Evolutionary conservation across 1,284 basidiomycete species (phyloP).

Genomic region (Meira nashicola): DNA sequence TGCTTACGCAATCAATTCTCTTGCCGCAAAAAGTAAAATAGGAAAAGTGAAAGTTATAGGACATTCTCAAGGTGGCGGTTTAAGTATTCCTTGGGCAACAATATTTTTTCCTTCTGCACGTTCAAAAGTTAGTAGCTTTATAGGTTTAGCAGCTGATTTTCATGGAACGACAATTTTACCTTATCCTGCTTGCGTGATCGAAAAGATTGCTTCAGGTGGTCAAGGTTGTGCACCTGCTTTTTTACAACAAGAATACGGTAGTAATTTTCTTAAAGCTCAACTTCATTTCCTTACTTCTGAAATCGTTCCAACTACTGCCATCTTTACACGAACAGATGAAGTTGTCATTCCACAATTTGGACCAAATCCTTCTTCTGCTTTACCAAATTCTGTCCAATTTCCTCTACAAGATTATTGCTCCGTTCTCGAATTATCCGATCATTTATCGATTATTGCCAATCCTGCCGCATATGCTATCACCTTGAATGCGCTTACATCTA

Average conservation of each 20-base stretch:
- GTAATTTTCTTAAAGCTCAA: conserved; percentile 9
- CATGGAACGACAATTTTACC: conserved; percentile 27
- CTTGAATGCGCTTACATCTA: conserved; percentile 7
- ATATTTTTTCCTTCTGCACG: conserved; percentile 17
- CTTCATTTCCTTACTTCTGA: conserved; percentile 5
- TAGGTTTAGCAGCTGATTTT: conserved; percentile 47
- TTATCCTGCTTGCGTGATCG: neutral
- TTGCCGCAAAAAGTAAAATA: conserved; percentile 37
- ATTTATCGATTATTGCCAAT: conserved; percentile 13
- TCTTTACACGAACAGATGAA: conserved; percentile 19
- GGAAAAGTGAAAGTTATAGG: conserved; percentile 46
- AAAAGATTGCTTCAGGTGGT: conserved; percentile 8
- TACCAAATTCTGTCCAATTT: conserved; percentile 12
- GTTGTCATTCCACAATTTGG: conserved; percentile 17
- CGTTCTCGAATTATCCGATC: conserved; percentile 9
- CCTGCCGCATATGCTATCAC: conserved; percentile 13
- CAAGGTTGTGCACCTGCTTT: conserved; percentile 11
- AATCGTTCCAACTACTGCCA: conserved; percentile 16
- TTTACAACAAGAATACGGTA: conserved; percentile 13
- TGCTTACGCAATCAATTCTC: conserved; percentile 39
- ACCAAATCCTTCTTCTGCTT: conserved; percentile 8
- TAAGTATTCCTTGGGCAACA: conserved; percentile 49
- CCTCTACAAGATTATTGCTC: conserved; percentile 14
- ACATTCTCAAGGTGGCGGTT: conserved; percentile 48
- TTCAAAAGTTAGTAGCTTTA: conserved; percentile 21